phyloP scores from a whole-genome alignment of 1,284 basidiomycete species.

The Athelia psychrophila region DNA sequence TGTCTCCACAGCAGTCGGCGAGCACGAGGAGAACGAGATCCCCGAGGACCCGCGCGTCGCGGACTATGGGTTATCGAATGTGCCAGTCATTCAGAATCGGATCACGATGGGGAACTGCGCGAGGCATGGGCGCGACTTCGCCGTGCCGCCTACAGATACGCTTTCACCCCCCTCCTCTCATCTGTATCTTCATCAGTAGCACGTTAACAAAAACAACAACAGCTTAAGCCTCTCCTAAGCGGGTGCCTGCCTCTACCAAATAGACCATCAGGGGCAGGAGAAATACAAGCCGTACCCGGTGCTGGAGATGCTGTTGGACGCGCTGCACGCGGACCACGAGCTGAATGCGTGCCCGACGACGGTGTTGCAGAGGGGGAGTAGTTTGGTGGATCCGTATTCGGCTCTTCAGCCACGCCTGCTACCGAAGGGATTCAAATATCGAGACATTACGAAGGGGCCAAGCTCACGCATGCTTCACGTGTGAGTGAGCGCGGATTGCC shows the following conservation, averaged over 20 bases:
- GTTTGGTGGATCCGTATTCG: slow-evolving; percentile 84
- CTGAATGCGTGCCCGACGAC: slow-evolving; percentile 84
- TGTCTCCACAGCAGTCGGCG: slow-evolving; percentile 51
- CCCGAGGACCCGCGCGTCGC: slow-evolving; percentile 73
- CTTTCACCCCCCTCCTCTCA: slow-evolving; percentile 84
- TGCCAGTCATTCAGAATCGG: slow-evolving; percentile 75
- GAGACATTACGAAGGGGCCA: no score
- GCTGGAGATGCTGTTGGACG: slow-evolving; percentile 81
- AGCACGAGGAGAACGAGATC: slow-evolving; percentile 81
- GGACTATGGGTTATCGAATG: slow-evolving; percentile 84
- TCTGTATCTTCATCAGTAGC: slow-evolving; percentile 86
- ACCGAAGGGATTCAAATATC: no score
- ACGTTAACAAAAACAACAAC: no score
- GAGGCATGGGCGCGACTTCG: slow-evolving; percentile 84
- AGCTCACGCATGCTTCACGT: no score
- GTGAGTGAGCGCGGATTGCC: background rate
- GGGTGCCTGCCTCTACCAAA: slow-evolving; percentile 87
- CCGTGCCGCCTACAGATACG: slow-evolving; percentile 79
- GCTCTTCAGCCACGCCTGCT: slow-evolving; percentile 46
- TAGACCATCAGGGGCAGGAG: slow-evolving; percentile 75
- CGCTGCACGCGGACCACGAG: slow-evolving; percentile 86
- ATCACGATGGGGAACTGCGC: slow-evolving; percentile 89
- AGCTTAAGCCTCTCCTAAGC: slow-evolving; percentile 80
- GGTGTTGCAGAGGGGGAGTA: slow-evolving; percentile 82
- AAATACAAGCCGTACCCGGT: slow-evolving; percentile 79